Evolutionary conservation across 257 asterid genomes (phyloP), one percentile per base, ranked within the genome.

Genomic region (Parsonsia alboflavescens): DNA sequence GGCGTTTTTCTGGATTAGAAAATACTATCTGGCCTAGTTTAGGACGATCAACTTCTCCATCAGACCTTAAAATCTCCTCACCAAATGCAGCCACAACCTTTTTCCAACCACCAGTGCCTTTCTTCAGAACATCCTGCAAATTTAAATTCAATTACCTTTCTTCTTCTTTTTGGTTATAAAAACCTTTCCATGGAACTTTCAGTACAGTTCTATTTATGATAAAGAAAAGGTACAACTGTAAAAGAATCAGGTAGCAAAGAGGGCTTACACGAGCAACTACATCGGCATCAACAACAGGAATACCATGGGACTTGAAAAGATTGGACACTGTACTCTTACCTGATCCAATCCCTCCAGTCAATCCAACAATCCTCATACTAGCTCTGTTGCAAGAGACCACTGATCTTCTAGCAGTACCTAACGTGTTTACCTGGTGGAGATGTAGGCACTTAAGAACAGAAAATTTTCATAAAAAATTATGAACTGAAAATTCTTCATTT

Each of bases 311-410:
- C 81, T 86, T 91, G 76, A 89, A 92, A 73, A 90, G 90, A 63
- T 88, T 88, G 78, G 98, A 90, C 53, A 94, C 91, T 3, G 97
- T 90, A 73, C 96, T 92, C 87, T 94, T 94, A 36, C 99, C 97
- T 9, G 99, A 86, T 50, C 89, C 85, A 63, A 91, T 92, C 65
- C 97, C 98, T 48, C 97, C 96, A 0, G 96, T 94, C 79, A 94
- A 75, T 74, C 99, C 97, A 1, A 92, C 90, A 67, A 94, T 75
- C 89, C 96, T 92, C 99, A 90, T 90, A 68, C 72, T 52, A 15
- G 42, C 16, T 49, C 15, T 13, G 3, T 8, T 15, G 24, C 24
- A 49, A 46, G 0, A 15, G 26, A 19, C 62, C 33, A 48, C 45
- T 49, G 50, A 16, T 63, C 46, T 21, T 63, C 70, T 1, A 39